A percentile compares a stretch with the other conserved stretches of the same genome.
phyloP scores from a whole-genome alignment of 2,329 filamentous ascomycete genomes.

The Xenosphaeropsis pyriputrescens region DNA sequence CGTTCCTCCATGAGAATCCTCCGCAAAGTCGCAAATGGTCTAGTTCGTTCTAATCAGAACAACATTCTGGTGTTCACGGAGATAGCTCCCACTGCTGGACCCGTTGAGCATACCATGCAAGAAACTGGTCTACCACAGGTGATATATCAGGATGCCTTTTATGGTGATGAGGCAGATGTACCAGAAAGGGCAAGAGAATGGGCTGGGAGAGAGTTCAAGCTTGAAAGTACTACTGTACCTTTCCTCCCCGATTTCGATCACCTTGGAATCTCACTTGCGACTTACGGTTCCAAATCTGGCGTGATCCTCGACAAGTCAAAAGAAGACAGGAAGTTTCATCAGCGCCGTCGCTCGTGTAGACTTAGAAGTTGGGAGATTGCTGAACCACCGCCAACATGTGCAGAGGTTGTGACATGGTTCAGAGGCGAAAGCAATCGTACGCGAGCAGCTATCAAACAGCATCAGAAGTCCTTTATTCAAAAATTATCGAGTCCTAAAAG shows the following conservation, averaged over 20 bases:
- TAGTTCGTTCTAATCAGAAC: too few species aligned
- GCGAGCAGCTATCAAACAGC: slow-evolving; percentile 2
- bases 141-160: slow-evolving; percentile 76
- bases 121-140: slow-evolving; percentile 45
- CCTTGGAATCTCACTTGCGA: slow-evolving; percentile 38
- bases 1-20: background rate
- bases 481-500: slow-evolving; percentile 10
- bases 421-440: slow-evolving; percentile 17
- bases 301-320: slow-evolving; percentile 31
- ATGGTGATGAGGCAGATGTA: slow-evolving; percentile 72
- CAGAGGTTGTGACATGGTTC: slow-evolving; percentile 60
- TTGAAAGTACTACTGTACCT: slow-evolving; percentile 61
- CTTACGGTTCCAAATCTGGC: slow-evolving; percentile 34
- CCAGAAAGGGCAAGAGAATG: slow-evolving; percentile 68
- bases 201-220: slow-evolving; percentile 70
- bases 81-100: slow-evolving; percentile 25
- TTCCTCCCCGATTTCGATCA: slow-evolving; percentile 70
- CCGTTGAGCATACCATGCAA: slow-evolving; percentile 40
- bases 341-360: slow-evolving; percentile 40
- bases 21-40: background rate
- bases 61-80: background rate
- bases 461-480: background rate
- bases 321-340: slow-evolving; percentile 33
- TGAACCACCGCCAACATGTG: slow-evolving; percentile 50
- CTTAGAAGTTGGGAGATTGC: slow-evolving; percentile 67